phyloP scores from a whole-genome alignment of 1,284 basidiomycete species.

The Testicularia cyperi region DNA sequence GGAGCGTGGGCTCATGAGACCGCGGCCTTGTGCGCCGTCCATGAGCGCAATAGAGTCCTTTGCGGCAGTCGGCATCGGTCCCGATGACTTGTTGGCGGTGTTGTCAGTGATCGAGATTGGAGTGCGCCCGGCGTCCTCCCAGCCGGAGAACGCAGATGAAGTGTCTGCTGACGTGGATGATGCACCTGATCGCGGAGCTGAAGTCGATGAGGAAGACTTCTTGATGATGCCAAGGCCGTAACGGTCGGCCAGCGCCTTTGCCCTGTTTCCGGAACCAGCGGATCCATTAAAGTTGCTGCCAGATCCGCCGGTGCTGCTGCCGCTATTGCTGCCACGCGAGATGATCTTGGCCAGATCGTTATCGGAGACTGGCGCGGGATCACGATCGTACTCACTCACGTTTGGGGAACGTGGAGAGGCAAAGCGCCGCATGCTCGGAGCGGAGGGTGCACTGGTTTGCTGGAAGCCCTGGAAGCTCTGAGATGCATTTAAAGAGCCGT shows the following conservation, averaged over 20 bases:
- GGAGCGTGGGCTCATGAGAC: constrained; percentile 24
- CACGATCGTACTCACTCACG: constrained; percentile 39
- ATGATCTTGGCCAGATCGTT: constrained; percentile 53
- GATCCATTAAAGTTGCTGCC: constrained; percentile 1
- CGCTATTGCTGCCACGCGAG: constrained; percentile 20
- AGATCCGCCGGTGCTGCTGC: neutral
- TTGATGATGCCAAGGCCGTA: constrained; percentile 31
- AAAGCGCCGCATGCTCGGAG: constrained; percentile 3
- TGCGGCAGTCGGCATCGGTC: neutral
- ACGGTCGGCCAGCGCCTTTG: constrained; percentile 17
- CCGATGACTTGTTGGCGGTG: neutral
- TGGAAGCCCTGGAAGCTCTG: constrained; percentile 27
- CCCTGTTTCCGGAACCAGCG: constrained; percentile 2
- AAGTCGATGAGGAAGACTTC: neutral
- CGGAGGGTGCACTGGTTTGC: neutral
- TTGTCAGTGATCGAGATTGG: constrained; percentile 37
- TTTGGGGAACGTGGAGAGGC: constrained; percentile 31
- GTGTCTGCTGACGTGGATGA: neutral
- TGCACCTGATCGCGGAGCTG: neutral
- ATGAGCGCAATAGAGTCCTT: constrained; percentile 29
- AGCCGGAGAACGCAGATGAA: constrained; percentile 14
- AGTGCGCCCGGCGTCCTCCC: constrained; percentile 43
- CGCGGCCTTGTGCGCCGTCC: constrained; percentile 34
- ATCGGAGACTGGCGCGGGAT: constrained; percentile 43
- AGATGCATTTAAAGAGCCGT: too few species aligned